Conservation (phyloP, 169 alveolate genomes). For the Haemoproteus tartakovskyi region DNA sequence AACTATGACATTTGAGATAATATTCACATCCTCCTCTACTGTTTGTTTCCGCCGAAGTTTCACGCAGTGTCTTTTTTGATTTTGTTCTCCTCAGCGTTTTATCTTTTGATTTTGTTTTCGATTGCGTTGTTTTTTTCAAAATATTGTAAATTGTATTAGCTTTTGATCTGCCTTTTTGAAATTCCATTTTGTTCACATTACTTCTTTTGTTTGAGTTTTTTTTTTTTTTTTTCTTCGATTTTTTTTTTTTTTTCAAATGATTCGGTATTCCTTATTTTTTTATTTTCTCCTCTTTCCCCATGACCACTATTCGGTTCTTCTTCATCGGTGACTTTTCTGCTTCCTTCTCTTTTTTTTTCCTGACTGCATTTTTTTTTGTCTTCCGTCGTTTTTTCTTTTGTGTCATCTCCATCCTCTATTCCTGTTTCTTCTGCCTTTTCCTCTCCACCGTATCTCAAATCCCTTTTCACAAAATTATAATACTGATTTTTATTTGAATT, state of each 20-base stretch:
- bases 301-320: no score
- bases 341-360: background rate
- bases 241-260: constrained; percentile 5
- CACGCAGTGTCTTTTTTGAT: background rate
- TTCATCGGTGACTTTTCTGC: no score
- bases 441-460: background rate
- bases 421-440: background rate
- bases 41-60: no score
- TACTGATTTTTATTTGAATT: background rate
- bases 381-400: background rate
- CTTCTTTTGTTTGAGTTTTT: constrained; percentile 8
- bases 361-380: background rate
- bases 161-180: background rate
- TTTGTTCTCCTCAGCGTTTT: no score
- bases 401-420: background rate
- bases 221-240: constrained; percentile 2
- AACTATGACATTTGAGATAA: constrained; percentile 34
- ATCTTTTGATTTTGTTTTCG: constrained; percentile 1
- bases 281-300: no score
- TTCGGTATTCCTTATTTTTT: no score
- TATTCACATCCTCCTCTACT: constrained; percentile 47
- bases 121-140: constrained; percentile 5
- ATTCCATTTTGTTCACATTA: no score
- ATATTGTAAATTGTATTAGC: background rate
- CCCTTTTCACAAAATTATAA: no score